phyloP scores from a whole-genome alignment of 768 basidiomycete species.

The Symmetrospora coprosmae region DNA sequence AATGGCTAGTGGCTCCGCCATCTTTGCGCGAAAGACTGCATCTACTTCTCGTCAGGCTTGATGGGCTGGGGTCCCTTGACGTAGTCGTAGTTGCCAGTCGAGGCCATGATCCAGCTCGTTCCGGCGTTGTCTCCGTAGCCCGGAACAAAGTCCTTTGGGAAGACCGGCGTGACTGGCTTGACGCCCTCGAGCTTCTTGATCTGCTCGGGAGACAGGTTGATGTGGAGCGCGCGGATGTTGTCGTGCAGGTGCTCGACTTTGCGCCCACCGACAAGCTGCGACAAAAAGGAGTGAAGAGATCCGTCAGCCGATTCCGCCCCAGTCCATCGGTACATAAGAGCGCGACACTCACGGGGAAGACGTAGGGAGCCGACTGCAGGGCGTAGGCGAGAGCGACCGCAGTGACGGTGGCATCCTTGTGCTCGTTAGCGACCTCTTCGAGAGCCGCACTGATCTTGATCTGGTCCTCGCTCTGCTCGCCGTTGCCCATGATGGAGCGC shows the following conservation, averaged over 20 bases:
- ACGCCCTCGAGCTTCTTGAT: slow-evolving; percentile 17
- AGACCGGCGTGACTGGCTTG: too few relatives aligned
- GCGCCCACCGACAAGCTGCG: slow-evolving; percentile 23
- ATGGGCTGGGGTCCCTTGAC: too few relatives aligned
- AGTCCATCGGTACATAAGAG: neutral
- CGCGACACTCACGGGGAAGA: slow-evolving; percentile 4
- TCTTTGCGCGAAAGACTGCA: too few relatives aligned
- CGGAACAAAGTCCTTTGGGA: too few relatives aligned
- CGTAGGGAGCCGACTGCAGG: slow-evolving; percentile 8
- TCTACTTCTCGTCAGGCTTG: too few relatives aligned
- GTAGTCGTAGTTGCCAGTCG: too few relatives aligned
- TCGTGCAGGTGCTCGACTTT: slow-evolving; percentile 25
- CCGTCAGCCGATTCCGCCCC: neutral
- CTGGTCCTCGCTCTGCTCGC: slow-evolving; percentile 15
- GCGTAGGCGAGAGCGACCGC: slow-evolving; percentile 22
- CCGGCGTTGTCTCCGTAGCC: too few relatives aligned
- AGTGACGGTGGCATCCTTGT: neutral
- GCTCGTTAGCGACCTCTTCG: slow-evolving; percentile 18
- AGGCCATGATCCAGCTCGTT: too few relatives aligned
- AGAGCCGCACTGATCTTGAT: neutral
- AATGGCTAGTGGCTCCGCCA: too few relatives aligned
- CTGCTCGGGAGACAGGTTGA: slow-evolving; percentile 19
- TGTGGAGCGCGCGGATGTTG: slow-evolving; percentile 22
- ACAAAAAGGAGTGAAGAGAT: neutral
- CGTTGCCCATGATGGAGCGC: neutral